Percentiles rank a stretch among this genome's conserved stretches.
phyloP scores from a whole-genome alignment of 225 moss, liverwort and hornwort genomes.

The Climacium dendroides region DNA sequence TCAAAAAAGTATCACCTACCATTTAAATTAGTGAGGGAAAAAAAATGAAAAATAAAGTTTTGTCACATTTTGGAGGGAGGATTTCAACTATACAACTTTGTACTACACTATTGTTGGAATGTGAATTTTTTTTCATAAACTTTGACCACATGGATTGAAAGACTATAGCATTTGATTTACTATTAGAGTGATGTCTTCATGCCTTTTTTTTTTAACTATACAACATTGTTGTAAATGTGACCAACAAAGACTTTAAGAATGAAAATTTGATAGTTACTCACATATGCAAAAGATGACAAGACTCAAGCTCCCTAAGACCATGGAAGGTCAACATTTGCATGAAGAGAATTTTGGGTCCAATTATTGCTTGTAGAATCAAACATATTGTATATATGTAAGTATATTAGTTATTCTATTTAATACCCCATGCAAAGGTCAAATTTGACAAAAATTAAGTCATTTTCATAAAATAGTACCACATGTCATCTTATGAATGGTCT shows the following conservation, averaged over 20 bases:
- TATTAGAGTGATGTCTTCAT: no score
- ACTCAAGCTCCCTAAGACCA: accelerated
- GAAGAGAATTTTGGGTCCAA: not conserved
- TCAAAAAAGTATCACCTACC: no score
- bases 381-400: not conserved
- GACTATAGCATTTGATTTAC: no score
- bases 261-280: not conserved
- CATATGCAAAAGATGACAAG: not conserved
- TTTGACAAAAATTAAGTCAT: no score
- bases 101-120: not conserved
- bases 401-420: not conserved
- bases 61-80: not conserved
- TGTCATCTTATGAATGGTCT: no score
- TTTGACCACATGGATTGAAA: accelerated
- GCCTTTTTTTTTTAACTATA: no score
- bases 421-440: no score
- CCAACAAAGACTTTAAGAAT: not conserved
- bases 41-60: not conserved
- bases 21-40: accelerated
- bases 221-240: not conserved
- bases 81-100: not conserved
- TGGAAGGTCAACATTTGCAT: not conserved
- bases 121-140: not conserved
- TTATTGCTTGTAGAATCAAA: not conserved
- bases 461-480: no score